These are phyloP conservation scores for Byssochlamys sp. DNA, from an alignment of 2,329 filamentous ascomycete genomes.

Conservation along the genomic window DNA sequence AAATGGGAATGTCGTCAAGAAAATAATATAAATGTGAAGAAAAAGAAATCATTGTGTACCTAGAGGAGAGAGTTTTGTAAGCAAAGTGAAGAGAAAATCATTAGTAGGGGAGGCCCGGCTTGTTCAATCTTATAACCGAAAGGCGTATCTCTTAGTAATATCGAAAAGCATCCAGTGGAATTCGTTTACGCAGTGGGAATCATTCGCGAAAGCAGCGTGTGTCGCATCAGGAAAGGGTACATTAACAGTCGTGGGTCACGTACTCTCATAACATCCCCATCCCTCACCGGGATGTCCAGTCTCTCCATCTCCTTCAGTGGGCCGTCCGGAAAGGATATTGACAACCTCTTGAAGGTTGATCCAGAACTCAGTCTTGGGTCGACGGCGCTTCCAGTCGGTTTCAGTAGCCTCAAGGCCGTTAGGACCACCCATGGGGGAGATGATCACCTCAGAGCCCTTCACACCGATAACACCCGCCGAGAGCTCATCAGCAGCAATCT, in stretches of 20 bases:
- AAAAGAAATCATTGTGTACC: neutral
- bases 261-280: slow-evolving; percentile 24
- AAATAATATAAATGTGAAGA: neutral
- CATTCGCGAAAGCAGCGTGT: neutral
- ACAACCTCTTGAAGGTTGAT: slow-evolving; percentile 67
- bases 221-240: neutral
- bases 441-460: slow-evolving; percentile 79
- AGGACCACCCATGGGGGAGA: slow-evolving; percentile 58
- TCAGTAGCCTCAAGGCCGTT: slow-evolving; percentile 67
- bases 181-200: neutral
- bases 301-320: slow-evolving; percentile 24
- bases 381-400: slow-evolving; percentile 85
- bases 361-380: slow-evolving; percentile 82
- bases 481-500: slow-evolving; percentile 63
- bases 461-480: slow-evolving; percentile 82
- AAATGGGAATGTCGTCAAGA: neutral
- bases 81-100: neutral
- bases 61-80: neutral
- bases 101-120: neutral
- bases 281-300: slow-evolving; percentile 8
- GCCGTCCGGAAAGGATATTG: slow-evolving; percentile 70
- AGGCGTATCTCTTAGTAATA: neutral
- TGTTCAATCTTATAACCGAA: neutral
- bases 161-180: neutral
- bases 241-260: slow-evolving; percentile 1